Percentiles rank a stretch among this genome's conserved stretches.
Evolutionary conservation across 139 green algal species (phyloP).

Genomic region (Chlamydomonas sp.): DNA sequence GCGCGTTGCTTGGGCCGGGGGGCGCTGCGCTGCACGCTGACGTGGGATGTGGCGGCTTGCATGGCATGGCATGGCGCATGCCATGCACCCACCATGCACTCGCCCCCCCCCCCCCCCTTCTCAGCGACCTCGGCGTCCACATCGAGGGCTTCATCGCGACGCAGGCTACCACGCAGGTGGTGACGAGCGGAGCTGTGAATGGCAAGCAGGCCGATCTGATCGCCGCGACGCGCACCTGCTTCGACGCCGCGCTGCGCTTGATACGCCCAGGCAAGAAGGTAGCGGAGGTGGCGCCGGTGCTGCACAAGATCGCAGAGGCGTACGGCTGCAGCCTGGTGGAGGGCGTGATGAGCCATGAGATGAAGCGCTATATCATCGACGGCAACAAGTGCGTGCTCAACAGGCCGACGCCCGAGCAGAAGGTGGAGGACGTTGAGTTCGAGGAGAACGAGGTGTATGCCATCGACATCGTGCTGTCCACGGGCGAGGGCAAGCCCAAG

Average conservation of each 20-base stretch:
- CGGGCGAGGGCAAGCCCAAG: slow-evolving; percentile 73
- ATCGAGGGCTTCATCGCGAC: slow-evolving; percentile 95
- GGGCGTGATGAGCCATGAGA: slow-evolving; percentile 85
- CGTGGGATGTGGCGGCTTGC: too few species aligned
- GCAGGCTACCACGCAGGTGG: slow-evolving; percentile 79
- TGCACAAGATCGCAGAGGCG: slow-evolving; percentile 72
- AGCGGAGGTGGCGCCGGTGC: slow-evolving; percentile 59
- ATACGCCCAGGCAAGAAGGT: slow-evolving; percentile 77
- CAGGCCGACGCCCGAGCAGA: slow-evolving; percentile 67
- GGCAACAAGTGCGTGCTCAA: slow-evolving; percentile 94
- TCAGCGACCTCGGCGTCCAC: slow-evolving; percentile 88
- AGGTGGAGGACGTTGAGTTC: slow-evolving; percentile 89
- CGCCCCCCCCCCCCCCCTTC: background rate
- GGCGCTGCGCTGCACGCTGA: background rate
- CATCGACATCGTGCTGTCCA: slow-evolving; percentile 90
- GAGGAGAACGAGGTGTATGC: slow-evolving; percentile 93
- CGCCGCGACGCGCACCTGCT: slow-evolving; percentile 61
- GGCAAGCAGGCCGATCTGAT: slow-evolving; percentile 83
- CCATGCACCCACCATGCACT: too few species aligned
- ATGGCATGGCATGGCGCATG: too few species aligned
- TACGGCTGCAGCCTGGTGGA: slow-evolving; percentile 90
- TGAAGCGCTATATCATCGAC: slow-evolving; percentile 97
- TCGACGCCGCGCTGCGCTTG: slow-evolving; percentile 82
- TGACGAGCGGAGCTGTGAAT: slow-evolving; percentile 42
- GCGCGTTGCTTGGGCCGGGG: background rate